Percentiles rank a stretch among this genome's conserved stretches.
Conservation (phyloP, 2,329 filamentous ascomycete genomes). For the Hymenoscyphus fructigenus region DNA sequence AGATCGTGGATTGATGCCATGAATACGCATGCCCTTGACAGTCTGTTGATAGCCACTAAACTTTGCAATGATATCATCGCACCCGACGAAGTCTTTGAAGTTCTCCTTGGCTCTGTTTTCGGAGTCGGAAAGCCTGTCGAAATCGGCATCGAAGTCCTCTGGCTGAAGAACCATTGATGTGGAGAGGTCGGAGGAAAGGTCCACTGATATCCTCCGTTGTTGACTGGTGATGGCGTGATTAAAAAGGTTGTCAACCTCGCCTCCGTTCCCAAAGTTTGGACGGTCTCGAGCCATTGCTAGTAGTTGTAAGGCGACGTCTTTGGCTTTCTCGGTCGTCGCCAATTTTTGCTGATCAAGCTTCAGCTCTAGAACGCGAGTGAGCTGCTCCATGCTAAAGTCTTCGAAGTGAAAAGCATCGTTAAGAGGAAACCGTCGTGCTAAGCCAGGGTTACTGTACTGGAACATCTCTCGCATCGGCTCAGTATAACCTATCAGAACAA, state of each 20-base stretch:
- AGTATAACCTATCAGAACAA: constrained; percentile 69
- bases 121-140: no score
- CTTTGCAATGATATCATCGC: constrained; percentile 44
- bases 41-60: constrained; percentile 49
- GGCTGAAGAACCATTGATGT: constrained; percentile 39
- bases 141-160: no score
- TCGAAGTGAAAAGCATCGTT: constrained; percentile 63
- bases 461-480: constrained; percentile 72
- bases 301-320: constrained; percentile 52
- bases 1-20: constrained; percentile 47
- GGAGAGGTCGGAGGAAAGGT: no score
- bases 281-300: constrained; percentile 59
- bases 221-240: constrained; percentile 45
- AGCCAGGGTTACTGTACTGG: constrained; percentile 67
- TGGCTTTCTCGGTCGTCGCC: not conserved
- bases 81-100: no score
- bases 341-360: constrained; percentile 3
- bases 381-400: constrained; percentile 58
- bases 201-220: constrained; percentile 47
- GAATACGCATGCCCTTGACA: constrained; percentile 44
- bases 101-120: no score
- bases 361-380: not conserved
- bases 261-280: constrained; percentile 67
- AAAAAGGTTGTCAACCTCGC: constrained; percentile 66
- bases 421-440: constrained; percentile 63